Conservation (phyloP, 2,329 filamentous ascomycete genomes). For the Helminthosporium solani region DNA sequence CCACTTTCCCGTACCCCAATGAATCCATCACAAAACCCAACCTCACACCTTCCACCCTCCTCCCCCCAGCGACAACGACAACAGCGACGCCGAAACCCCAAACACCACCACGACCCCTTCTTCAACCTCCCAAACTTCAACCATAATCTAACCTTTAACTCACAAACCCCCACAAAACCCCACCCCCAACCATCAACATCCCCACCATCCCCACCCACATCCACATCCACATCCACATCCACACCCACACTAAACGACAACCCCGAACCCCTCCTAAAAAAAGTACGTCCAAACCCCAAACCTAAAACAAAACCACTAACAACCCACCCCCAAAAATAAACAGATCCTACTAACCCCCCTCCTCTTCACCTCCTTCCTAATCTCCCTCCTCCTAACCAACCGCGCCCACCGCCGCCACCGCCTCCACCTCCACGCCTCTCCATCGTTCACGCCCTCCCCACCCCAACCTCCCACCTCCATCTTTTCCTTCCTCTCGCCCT, state of each 20-base stretch:
- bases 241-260: no score
- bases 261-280: no score
- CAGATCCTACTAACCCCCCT: constrained; percentile 61
- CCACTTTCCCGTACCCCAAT: not conserved
- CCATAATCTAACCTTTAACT: no score
- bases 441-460: no score
- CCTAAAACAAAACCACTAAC: not conserved
- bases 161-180: no score
- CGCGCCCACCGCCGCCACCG: constrained; percentile 29
- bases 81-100: constrained; percentile 21
- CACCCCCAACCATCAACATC: constrained; percentile 18
- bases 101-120: constrained; percentile 27
- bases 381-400: constrained; percentile 66
- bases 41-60: constrained; percentile 20
- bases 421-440: constrained; percentile 4
- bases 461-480: constrained; percentile 9
- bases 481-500: constrained; percentile 23
- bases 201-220: constrained; percentile 20
- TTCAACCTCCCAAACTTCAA: constrained; percentile 26
- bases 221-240: constrained; percentile 6
- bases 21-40: not conserved
- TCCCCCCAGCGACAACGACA: constrained; percentile 27
- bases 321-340: not conserved
- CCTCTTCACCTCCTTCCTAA: constrained; percentile 63
- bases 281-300: no score